Conservation (phyloP, 164 flowering plant genomes). For the Stephania japonica region DNA sequence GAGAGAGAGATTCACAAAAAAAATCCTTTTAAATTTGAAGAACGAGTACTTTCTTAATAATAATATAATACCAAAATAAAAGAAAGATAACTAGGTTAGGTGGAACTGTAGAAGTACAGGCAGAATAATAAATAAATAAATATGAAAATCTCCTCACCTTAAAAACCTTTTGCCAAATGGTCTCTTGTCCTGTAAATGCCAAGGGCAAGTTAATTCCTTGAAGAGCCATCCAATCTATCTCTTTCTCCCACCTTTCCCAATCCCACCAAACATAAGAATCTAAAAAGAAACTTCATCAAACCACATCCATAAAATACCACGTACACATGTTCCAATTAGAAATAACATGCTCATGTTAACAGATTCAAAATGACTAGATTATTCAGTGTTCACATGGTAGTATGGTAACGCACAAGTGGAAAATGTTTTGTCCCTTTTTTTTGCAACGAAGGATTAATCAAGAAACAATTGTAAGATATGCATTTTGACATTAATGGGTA, state of each 20-base stretch:
- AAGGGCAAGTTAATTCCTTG: slow-evolving; percentile 92
- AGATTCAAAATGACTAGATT: too few relatives aligned
- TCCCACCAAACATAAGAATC: slow-evolving; percentile 99
- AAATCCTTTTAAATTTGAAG: background rate
- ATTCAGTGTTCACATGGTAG: too few relatives aligned
- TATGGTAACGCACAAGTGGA: background rate
- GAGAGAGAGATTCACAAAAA: background rate
- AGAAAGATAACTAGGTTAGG: background rate
- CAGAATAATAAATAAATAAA: background rate
- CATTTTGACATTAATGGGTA: too few relatives aligned
- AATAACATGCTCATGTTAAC: background rate
- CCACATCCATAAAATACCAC: background rate
- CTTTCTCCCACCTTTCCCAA: slow-evolving; percentile 97
- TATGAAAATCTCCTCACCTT: slow-evolving; percentile 36
- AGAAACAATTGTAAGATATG: background rate
- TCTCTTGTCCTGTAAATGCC: slow-evolving; percentile 94
- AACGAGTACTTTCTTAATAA: background rate
- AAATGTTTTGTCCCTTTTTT: background rate
- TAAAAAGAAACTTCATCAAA: slow-evolving; percentile 14
- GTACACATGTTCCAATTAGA: background rate
- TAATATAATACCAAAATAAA: background rate
- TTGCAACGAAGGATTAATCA: background rate
- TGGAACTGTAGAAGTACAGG: background rate
- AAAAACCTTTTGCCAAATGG: slow-evolving; percentile 95
- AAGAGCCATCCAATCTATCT: slow-evolving; percentile 99